Conservation (phyloP, 768 basidiomycete genomes). For the Rhizopogon rudus region DNA sequence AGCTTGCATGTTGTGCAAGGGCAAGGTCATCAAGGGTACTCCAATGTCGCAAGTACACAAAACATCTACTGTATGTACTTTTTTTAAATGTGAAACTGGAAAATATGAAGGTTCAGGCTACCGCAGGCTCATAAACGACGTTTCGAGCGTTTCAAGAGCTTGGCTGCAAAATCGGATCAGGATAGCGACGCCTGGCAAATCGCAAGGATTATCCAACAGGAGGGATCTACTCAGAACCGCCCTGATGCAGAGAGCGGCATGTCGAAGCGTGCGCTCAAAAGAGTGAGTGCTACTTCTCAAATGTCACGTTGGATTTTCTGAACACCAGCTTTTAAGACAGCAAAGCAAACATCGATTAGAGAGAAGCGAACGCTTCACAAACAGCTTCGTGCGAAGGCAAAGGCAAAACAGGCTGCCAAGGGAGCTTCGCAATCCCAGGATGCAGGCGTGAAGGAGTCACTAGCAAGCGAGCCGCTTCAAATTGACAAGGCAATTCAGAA, state of each 20-base stretch:
- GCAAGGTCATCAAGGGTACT: slow-evolving; percentile 60
- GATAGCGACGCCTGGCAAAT: slow-evolving; percentile 44
- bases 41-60: slow-evolving; percentile 55
- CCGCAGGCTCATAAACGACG: slow-evolving; percentile 62
- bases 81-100: not conserved
- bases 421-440: not conserved
- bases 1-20: slow-evolving; percentile 66
- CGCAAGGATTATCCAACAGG: slow-evolving; percentile 17
- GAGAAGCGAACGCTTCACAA: slow-evolving; percentile 48
- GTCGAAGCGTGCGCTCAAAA: slow-evolving; percentile 62
- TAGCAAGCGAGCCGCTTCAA: not conserved
- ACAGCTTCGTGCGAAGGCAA: slow-evolving; percentile 35
- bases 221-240: not conserved
- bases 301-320: not conserved
- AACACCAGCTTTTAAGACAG: slow-evolving; percentile 32
- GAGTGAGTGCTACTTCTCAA: slow-evolving; percentile 36
- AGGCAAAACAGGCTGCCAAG: slow-evolving; percentile 26
- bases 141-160: slow-evolving; percentile 42
- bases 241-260: slow-evolving; percentile 14
- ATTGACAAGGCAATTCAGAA: not conserved
- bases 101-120: not conserved
- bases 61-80: slow-evolving; percentile 55
- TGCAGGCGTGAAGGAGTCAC: not conserved
- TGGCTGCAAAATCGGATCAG: slow-evolving; percentile 36
- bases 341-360: slow-evolving; percentile 38